Base-by-base conservation (phyloP, 495 filamentous ascomycete genomes). In the Aspergillus saccharolyticus region DNA sequence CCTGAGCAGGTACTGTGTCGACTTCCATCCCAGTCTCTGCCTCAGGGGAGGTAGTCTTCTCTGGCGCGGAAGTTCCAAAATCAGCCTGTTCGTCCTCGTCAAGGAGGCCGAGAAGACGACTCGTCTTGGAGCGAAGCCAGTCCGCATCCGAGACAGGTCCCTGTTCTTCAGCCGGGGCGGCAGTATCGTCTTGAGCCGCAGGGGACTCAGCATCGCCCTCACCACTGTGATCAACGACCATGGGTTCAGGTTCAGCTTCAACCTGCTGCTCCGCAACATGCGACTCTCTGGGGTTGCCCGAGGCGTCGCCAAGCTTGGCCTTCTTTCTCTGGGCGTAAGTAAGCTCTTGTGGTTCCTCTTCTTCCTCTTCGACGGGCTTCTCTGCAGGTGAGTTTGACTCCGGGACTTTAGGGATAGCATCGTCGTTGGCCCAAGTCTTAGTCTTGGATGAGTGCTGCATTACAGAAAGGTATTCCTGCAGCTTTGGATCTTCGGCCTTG, bases 71-170 rank as follows among this genome's bases (percentile, higher is more conserved):
- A 39, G 54, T 25, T 5, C 67, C 65, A 39, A 64, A 71, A 9
- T 74, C 74, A 25, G 68, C 67, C 42, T 73, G 69, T 52, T 80
- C 75, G 52, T 85, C 82, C 28, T 89, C 85, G 65, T 93, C 90
- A 19, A 89, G 76, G 19, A 97, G 74, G 66, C 91, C 95, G 39
- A 97, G 78, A 47, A 97, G 72, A 61, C 95, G 83, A 69, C 86
- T 97, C n/a, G 91, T 97, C 61, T 89, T 86, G 43, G 89, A 95
- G 43, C 94, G 85, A 50, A 96, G 78, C 94, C 94, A 99, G 67
- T 99, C 94, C 46, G 83, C 80, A 68, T 98, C 95, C 12, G 72
- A 71, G 33, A 70, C 63, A 18, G 60, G 30, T 44, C 4, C 33
- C 12, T 53, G 49, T 16, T 59, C 58, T 52, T 63, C 63, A 44